Base-by-base conservation (phyloP, 2,329 filamentous ascomycete species). In the Ophiostoma ips region DNA sequence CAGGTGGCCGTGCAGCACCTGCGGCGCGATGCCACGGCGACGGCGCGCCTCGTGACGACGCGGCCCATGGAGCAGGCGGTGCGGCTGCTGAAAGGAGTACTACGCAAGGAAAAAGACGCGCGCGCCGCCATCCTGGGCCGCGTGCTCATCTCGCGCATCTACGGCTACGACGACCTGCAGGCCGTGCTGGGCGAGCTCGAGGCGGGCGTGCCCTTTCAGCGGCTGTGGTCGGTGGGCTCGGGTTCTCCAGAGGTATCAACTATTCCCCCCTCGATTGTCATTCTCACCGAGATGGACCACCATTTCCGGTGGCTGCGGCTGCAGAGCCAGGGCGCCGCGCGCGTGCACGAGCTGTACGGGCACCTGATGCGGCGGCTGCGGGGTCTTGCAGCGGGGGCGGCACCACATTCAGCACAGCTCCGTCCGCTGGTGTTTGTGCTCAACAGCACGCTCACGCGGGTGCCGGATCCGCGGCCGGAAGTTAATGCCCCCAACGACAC, bases 81-180 rank as follows among this genome's bases (percentile, higher is more conserved):
- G 12, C 65, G 65, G 0, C 58, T 60, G 10, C 55, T 78, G 46
- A 62, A 68, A 15, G 63, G 67, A n/a, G 64, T 66, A 1, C 46
- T 76, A n/a, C n/a, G 24, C 60, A 57, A 11, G 59, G 61, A 51
- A 15, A 41, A 47, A 7, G 45, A 56, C 5, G 9, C 30, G 18
- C 37, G 28, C 12, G 37, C 28, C 58, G 53, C 45, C 8, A 59
- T 58, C 31, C 62, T 82, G 3, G 71, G 73, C 43, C 65, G 66
- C 43, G 70, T 79, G 4, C 68, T 71, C 31, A 66, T 81, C 28
- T 73, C 74, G 21, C 67, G 73, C 21, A 69, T 81, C 1, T 81
- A 81, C 55, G 76, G 79, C 52, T 56, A 77, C 11, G 69, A 78
- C 43, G 78, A 78, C 0, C 56, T 81, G 16, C 71, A 68, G 68